Conservation (phyloP, 1,284 basidiomycete species). For the Fomes fomentarius region DNA sequence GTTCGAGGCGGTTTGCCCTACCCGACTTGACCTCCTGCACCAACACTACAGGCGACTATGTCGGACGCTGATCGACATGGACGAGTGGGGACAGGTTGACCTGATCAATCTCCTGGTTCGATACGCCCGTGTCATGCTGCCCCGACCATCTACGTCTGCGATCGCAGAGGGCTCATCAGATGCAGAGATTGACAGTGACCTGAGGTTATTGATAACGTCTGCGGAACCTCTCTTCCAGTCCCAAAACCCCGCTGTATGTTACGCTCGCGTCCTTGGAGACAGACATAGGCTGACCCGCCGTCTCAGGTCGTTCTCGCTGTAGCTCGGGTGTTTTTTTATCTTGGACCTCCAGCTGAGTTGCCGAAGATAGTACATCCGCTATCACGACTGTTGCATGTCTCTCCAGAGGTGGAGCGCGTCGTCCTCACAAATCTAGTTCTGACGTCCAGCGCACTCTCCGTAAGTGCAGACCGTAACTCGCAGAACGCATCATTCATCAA, state of each 20-base stretch:
- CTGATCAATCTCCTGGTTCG: constrained; percentile 79
- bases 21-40: constrained; percentile 86
- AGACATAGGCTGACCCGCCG: not conserved
- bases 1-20: constrained; percentile 84
- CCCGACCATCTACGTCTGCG: constrained; percentile 56
- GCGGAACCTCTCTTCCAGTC: constrained; percentile 82
- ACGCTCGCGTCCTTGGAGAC: not conserved
- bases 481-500: too few relatives aligned
- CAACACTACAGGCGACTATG: constrained; percentile 88
- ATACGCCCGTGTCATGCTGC: constrained; percentile 87
- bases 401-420: constrained; percentile 72
- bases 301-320: constrained; percentile 76
- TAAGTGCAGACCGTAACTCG: too few relatives aligned
- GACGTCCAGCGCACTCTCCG: constrained; percentile 64
- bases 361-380: constrained; percentile 66
- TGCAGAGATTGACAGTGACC: constrained; percentile 71
- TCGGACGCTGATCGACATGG: constrained; percentile 83
- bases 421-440: constrained; percentile 72
- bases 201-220: constrained; percentile 76
- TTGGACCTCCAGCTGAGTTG: constrained; percentile 61
- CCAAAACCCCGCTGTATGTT: constrained; percentile 80
- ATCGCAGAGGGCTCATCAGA: constrained; percentile 33
- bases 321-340: constrained; percentile 74
- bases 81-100: constrained; percentile 95
- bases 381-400: constrained; percentile 65